Evolutionary conservation across 2,329 filamentous ascomycete species (phyloP), one percentile per base, ranked within the genome.

Genomic region (Dactylella cylindrospora): DNA sequence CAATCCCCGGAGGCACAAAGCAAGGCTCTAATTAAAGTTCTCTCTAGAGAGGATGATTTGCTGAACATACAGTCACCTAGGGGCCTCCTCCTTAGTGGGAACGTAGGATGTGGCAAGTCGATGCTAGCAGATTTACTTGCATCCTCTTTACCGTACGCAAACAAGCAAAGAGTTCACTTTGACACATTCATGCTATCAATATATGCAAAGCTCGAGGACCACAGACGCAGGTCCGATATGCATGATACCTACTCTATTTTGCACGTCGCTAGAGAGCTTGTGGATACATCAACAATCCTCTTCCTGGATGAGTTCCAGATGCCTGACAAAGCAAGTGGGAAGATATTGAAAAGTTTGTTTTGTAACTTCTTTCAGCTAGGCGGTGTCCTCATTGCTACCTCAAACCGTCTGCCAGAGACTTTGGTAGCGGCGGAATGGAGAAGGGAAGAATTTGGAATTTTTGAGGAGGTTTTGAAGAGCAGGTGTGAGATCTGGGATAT

Each of bases 101-200:
- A 90, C 70, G 88, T 93, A 1, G 88, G 88, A 8, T 89, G 85
- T 0, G 87, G 88, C 10, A 93, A 93, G 71, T 86, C 83, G 3
- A 90, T 93, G 85, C 78, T 93, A n/a, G 78, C 90, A 10, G 87
- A 91, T 68, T 75, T 93, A 0, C 81, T 93, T n/a, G 85, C 86
- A 10, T 84, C 89, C 45, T 85, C 84, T 44, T 73, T 93, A 3
- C 88, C 88, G 1, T 89, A 82, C 12, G 75, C 78, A 36, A 84
- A 83, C 68, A 91, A 91, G 74, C 77, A 79, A 67, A 77, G 86
- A 60, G 90, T 85, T 83, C 88, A 91, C 70, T 93, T 90, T 73
- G 89, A 88, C 70, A 89, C 85, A 0, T 93, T 93, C 68, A 93
- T 93, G 85, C 76, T 91, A 6, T 84, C 90, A 66, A 83, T 82